Evolutionary conservation across 108 stramenopile genomes (phyloP), one percentile per base, ranked within the genome.

Genomic region (Craspedostauros australis): DNA sequence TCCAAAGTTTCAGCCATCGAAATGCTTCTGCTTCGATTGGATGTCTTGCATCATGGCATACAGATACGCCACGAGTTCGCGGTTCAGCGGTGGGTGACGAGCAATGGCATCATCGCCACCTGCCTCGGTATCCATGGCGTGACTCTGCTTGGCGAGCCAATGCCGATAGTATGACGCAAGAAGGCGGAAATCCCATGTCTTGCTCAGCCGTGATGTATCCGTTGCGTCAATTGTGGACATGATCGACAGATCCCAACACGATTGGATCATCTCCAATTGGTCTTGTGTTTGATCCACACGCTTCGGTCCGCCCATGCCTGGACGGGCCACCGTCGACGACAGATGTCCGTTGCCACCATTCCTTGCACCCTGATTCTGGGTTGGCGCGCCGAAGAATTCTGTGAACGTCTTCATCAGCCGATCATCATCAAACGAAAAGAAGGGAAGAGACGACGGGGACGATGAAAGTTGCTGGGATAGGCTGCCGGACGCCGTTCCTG

Each of bases 351-450:
- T 20, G 84, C 84, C 49, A 79, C 83, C 39, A 36, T 12, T 36
- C 34, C 34, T n/a, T 36, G 34, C 34, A 36, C 11, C 9, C 12
- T 36, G 9, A 9, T 12, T 8, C 9, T 12, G 34, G 9, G 34
- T 12, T 36, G 34, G 12, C 34, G 12, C 34, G 12, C 34, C n/a
- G n/a, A n/a, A n/a, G n/a, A 54, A 68, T 54, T 0, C 74, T 69
- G 18, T 79, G 46, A 27, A 93, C 65, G 16, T 53, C 50, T 14
- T 71, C 54, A 70, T 90, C 88, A 31, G 85, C 80, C 1, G 88
- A 84, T 46, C 86, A 88, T 16, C 84, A 60, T 46, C 68, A 51
- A n/a, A 90, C 64, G 9, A 83, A 53, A 20, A 82, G 81, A 29
- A 76, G 32, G 8, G 70, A 48, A 23, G 70, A 75, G 23, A 55